Conservation (phyloP, 805 yeast genomes). For the Lipomyces chichibuensis region DNA sequence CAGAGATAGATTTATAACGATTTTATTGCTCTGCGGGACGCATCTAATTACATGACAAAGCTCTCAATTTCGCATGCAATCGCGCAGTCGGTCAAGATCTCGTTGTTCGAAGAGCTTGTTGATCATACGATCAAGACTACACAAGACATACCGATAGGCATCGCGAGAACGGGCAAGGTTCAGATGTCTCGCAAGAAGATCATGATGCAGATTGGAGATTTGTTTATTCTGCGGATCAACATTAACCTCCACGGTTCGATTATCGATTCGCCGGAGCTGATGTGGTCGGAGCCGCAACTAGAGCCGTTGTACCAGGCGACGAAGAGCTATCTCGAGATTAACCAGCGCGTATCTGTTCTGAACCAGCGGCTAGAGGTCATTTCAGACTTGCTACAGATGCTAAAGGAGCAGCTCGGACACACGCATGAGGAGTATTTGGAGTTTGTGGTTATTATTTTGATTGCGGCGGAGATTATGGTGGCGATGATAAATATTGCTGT, state of each 20-base stretch:
- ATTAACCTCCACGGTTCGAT: slow-evolving; percentile 58
- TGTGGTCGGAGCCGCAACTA: slow-evolving; percentile 98
- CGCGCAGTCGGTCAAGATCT: slow-evolving; percentile 93
- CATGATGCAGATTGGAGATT: slow-evolving; percentile 96
- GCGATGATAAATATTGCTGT: slow-evolving; percentile 53
- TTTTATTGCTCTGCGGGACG: slow-evolving; percentile 89
- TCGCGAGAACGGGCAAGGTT: slow-evolving; percentile 92
- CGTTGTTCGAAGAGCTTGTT: slow-evolving; percentile 91
- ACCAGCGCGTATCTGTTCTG: slow-evolving; percentile 85
- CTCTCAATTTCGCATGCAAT: slow-evolving; percentile 93
- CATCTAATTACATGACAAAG: slow-evolving; percentile 86
- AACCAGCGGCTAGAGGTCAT: slow-evolving; percentile 94
- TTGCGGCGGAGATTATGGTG: slow-evolving; percentile 89
- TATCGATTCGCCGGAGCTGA: slow-evolving; percentile 92
- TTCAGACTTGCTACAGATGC: slow-evolving; percentile 89
- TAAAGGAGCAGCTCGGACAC: slow-evolving; percentile 95
- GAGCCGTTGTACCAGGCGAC: slow-evolving; percentile 98
- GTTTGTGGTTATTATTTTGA: slow-evolving; percentile 83
- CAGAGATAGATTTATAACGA: slow-evolving; percentile 72
- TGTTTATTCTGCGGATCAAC: slow-evolving; percentile 70
- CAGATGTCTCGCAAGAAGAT: slow-evolving; percentile 92
- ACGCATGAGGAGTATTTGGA: slow-evolving; percentile 88
- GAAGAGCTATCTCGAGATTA: slow-evolving; percentile 82
- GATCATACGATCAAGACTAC: slow-evolving; percentile 97
- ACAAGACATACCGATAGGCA: slow-evolving; percentile 94